Conservation (phyloP, 139 green algal genomes). For the Eudorina sp. region DNA sequence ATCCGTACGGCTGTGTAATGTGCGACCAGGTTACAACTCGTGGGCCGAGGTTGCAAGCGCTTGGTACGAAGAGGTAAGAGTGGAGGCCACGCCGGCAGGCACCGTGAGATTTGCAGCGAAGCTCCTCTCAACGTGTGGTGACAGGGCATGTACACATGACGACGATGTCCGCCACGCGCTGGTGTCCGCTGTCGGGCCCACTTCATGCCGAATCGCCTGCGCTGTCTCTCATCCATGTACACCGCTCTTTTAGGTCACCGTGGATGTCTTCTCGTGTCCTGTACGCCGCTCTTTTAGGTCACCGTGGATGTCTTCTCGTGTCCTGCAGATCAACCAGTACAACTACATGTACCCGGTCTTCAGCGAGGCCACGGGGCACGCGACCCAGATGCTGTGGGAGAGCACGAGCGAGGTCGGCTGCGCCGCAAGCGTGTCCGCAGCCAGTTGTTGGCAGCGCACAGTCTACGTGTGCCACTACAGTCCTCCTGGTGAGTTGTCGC, state of each 20-base stretch:
- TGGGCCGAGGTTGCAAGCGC: not conserved
- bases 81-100: too few relatives aligned
- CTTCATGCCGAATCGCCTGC: too few relatives aligned
- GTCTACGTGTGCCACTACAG: slow-evolving; percentile 50
- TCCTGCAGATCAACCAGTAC: slow-evolving; percentile 27
- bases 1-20: too few relatives aligned
- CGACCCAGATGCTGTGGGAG: slow-evolving; percentile 41
- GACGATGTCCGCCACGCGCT: too few relatives aligned
- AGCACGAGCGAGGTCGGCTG: slow-evolving; percentile 4
- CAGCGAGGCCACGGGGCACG: slow-evolving; percentile 25
- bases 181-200: too few relatives aligned
- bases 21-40: slow-evolving; percentile 1
- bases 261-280: not conserved
- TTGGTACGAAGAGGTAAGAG: slow-evolving; percentile 34
- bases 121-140: too few relatives aligned
- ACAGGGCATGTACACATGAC: too few relatives aligned
- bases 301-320: not conserved
- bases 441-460: not conserved
- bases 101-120: too few relatives aligned
- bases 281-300: not conserved
- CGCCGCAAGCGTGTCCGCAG: not conserved
- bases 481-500: not conserved
- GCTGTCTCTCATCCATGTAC: too few relatives aligned
- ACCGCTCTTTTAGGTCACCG: not conserved
- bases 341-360: not conserved